These are phyloP conservation scores for Mikania micrantha DNA, from an alignment of 129 eudicot genomes.

Conservation along the genomic window DNA sequence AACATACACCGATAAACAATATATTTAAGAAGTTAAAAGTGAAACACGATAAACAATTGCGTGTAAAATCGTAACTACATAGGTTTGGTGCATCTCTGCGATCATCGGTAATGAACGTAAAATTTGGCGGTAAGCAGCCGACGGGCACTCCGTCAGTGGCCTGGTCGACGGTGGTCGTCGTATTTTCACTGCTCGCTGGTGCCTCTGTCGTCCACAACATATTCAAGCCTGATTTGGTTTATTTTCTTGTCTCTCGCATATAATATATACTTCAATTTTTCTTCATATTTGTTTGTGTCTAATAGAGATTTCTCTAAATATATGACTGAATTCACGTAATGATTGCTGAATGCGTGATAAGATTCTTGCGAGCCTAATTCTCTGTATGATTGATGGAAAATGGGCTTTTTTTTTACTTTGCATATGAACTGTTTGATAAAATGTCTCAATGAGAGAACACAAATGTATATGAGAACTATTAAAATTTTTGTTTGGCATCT, in stretches of 20 bases:
- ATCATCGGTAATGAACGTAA: constrained; percentile 34
- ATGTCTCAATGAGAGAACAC: constrained; percentile 7
- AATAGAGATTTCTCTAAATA: background rate
- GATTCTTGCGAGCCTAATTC: background rate
- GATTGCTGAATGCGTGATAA: background rate
- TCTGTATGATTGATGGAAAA: background rate
- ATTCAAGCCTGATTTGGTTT: constrained; percentile 72
- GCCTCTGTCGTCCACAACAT: constrained; percentile 71
- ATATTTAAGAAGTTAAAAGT: too few species aligned
- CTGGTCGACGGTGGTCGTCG: constrained; percentile 63
- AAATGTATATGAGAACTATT: background rate
- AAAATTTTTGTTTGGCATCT: background rate
- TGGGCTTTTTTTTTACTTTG: background rate
- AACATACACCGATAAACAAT: too few species aligned
- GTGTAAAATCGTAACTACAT: too few species aligned
- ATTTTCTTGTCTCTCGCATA: background rate
- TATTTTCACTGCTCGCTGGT: constrained; percentile 62
- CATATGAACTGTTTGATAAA: constrained; percentile 27
- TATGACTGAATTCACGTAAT: background rate
- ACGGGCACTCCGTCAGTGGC: constrained; percentile 77
- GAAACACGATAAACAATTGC: too few species aligned
- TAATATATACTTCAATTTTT: background rate
- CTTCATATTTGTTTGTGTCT: constrained; percentile 4
- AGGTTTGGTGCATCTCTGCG: constrained; percentile 13
- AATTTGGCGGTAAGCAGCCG: constrained; percentile 64